Percentiles rank a stretch among this genome's conserved stretches.
Conservation (phyloP, 148 eudicot species). For the Rhododendron griersonianum region DNA sequence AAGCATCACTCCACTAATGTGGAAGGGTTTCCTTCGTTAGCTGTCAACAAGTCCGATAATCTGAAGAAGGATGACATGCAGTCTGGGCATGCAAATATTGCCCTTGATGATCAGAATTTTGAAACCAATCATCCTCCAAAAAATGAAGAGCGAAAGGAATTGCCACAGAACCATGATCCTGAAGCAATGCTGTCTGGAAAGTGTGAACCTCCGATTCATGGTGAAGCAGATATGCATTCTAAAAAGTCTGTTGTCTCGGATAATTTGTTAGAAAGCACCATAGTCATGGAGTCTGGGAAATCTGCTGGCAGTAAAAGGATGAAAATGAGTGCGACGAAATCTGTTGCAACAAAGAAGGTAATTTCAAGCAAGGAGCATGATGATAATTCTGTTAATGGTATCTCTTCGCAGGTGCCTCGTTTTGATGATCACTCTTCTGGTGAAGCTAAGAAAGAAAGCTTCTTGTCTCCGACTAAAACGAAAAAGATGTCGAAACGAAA, state of each 20-base stretch:
- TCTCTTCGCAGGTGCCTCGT: not conserved
- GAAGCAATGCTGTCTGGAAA: slow-evolving; percentile 11
- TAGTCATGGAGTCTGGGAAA: slow-evolving; percentile 16
- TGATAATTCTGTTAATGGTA: slow-evolving; percentile 7
- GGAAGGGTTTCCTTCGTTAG: slow-evolving; percentile 12
- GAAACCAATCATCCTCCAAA: slow-evolving; percentile 13
- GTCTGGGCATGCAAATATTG: slow-evolving; percentile 9
- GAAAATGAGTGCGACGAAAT: slow-evolving; percentile 31
- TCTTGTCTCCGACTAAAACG: slow-evolving; percentile 13
- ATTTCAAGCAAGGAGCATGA: slow-evolving; percentile 16
- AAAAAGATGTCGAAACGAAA: not conserved
- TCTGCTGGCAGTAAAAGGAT: slow-evolving; percentile 30
- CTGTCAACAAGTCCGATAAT: slow-evolving; percentile 8
- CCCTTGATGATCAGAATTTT: not conserved
- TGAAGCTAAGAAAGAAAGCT: slow-evolving; percentile 14
- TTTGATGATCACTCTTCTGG: not conserved
- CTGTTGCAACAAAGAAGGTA: slow-evolving; percentile 19
- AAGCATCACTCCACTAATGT: slow-evolving; percentile 18
- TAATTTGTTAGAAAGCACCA: slow-evolving; percentile 8
- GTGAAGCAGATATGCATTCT: not conserved
- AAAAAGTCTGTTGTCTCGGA: not conserved
- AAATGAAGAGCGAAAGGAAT: slow-evolving; percentile 11
- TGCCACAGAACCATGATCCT: slow-evolving; percentile 11
- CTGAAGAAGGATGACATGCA: slow-evolving; percentile 10
- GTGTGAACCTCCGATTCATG: slow-evolving; percentile 3